Base-by-base conservation (phyloP, 106 monocot species). In the Dioscorea dumetorum region DNA sequence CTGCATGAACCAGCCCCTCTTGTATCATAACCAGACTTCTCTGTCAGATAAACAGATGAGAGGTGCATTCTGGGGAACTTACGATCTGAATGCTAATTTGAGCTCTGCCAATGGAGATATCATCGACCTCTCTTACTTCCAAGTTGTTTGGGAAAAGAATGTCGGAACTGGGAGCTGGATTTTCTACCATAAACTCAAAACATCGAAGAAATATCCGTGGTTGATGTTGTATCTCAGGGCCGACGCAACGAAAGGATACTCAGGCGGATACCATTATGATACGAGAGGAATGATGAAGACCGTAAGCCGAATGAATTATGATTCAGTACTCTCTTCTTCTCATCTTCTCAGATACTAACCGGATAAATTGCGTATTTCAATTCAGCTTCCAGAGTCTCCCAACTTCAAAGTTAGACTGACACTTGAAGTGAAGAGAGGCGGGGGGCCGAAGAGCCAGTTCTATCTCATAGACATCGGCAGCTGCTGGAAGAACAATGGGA, bases 401-500 rank as follows among this genome's bases (percentile, higher is more conserved):
- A 69, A 89, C 67, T 89, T 93, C 80, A 86, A 89, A 67, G 89
- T 89, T 23, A 33, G 79, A 57, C 14, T 93, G 4, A 81, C 77
- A 2, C 72, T 89, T 53, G 81, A 88, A 12, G 67, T 93, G 48
- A 76, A 48, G 50, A 60, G 79, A 24, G 88, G 86, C 0, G 93
- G 93, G 0, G 93, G 88, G 1, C 70, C 83, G 2, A 81, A 77
- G 18, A 88, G 88, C 74, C 93, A 93, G 69, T 93, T 93, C 79
- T 93, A 93, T 74, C 79, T 93, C 41, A 79, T 93, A 79, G 93
- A 93, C 93, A 88, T 93, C 78, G 93, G 93, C 12, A 78, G 93
- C 67, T 93, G 93, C 83, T 93, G 88, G 93, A 93, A 93, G 72
- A 93, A 93, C 79, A 72, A 72, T 56, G 93, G 88, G 32, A n/a